A percentile compares a stretch with the other conserved stretches of the same genome.
Evolutionary conservation across 208 protist genomes (phyloP).

Genomic region (Leishmania martiniquensis): DNA sequence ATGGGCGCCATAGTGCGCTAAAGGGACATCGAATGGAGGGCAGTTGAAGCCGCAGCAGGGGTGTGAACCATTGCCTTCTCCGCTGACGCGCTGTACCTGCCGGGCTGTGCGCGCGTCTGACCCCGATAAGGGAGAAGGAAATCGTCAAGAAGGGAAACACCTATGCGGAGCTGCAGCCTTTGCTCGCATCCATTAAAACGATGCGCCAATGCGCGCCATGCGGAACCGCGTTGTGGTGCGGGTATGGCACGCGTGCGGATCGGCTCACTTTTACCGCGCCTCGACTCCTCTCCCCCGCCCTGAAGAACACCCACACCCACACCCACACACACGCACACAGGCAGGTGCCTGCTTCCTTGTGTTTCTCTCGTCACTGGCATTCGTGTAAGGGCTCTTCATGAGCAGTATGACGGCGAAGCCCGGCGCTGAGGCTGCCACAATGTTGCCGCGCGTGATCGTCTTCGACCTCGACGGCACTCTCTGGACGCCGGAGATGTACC

Average conservation of each 20-base stretch:
- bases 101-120: not conserved
- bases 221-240: not conserved
- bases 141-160: not conserved
- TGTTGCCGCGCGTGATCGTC: slow-evolving; percentile 61
- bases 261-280: not conserved
- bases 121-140: not conserved
- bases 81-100: not conserved
- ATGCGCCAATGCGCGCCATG: not conserved
- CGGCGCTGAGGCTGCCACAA: not conserved
- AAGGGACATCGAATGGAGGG: not conserved
- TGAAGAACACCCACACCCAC: not conserved
- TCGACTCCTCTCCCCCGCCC: not conserved
- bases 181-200: not conserved
- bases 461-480: slow-evolving; percentile 93
- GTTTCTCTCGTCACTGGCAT: not conserved
- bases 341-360: not conserved
- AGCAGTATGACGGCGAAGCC: not conserved
- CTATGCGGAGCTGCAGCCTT: not conserved
- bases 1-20: too few relatives aligned
- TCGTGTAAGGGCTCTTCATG: not conserved
- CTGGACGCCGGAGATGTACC: slow-evolving; percentile 92
- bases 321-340: not conserved
- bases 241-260: not conserved
- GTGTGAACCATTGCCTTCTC: not conserved
- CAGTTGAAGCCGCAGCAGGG: not conserved